phyloP scores from a whole-genome alignment of 768 basidiomycete genomes.

The Rhodotorula toruloides region DNA sequence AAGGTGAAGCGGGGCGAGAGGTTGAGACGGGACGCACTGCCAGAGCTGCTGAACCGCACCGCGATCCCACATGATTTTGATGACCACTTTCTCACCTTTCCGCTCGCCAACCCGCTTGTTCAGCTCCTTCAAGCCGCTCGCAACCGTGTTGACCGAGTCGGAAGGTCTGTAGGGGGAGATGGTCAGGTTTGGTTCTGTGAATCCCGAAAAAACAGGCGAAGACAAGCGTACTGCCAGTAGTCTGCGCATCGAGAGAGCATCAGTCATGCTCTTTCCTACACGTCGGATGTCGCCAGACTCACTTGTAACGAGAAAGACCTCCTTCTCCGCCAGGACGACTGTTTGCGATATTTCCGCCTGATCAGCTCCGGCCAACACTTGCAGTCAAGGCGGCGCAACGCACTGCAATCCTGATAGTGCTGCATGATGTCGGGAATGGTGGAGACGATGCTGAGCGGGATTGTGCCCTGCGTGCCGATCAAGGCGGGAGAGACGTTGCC shows the following conservation, averaged over 20 bases:
- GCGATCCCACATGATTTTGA: slow-evolving; percentile 67
- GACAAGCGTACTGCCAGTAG: slow-evolving; percentile 47
- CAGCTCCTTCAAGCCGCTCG: slow-evolving; percentile 55
- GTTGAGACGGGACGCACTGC: slow-evolving; percentile 3
- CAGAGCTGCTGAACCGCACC: slow-evolving; percentile 56
- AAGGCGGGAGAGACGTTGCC: slow-evolving; percentile 61
- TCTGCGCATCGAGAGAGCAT: neutral
- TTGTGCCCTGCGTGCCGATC: slow-evolving; percentile 60
- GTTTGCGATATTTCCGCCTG: slow-evolving; percentile 37
- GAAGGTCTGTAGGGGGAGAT: slow-evolving; percentile 51
- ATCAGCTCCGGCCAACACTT: no score
- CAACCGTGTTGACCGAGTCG: slow-evolving; percentile 54
- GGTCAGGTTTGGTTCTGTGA: neutral
- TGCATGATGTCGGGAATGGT: slow-evolving; percentile 69
- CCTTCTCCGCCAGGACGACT: slow-evolving; percentile 59
- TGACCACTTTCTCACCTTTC: slow-evolving; percentile 53
- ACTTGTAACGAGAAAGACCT: slow-evolving; percentile 66
- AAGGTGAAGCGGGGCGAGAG: neutral
- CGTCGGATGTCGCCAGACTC: slow-evolving; percentile 44
- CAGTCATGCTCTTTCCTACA: slow-evolving; percentile 3
- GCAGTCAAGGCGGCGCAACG: neutral
- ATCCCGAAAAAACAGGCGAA: neutral
- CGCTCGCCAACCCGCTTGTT: slow-evolving; percentile 53
- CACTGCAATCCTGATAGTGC: slow-evolving; percentile 55
- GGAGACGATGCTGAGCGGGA: slow-evolving; percentile 61